Evolutionary conservation across 352 stramenopile genomes (phyloP), one percentile per base, ranked within the genome.

Genomic region (Aphanomyces astaci): DNA sequence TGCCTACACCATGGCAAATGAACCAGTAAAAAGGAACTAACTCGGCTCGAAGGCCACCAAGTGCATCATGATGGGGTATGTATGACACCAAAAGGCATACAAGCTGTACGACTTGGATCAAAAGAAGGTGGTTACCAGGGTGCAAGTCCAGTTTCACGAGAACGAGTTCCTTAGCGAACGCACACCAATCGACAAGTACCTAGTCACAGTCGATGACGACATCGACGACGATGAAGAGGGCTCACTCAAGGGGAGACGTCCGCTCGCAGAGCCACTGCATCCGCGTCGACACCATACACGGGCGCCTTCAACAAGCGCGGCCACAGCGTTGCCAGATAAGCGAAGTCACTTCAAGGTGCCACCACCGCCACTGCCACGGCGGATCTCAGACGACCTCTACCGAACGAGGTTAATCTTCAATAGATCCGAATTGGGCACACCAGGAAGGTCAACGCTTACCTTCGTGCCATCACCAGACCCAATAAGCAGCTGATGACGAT

Each of bases 51-150:
- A 77, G 60, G 72, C 31, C 11, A 72, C 70, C n/a, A 66, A 25
- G 13, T 76, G 74, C n/a, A 57, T 72, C 43, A 60, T 78, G 28
- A 46, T 76, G 0, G 71, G 65, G 0, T 76, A 77, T 48, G 33
- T 54, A 0, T 56, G 71, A 3, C 60, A 67, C 3, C 31, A 30
- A 0, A 78, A 75, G 27, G 69, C 59, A 0, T 77, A 72, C 31
- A 53, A 66, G 15, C 10, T 69, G 15, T 65, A 53, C 27, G 63
- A 69, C 40, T 39, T 66, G 39, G 60, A 64, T 51, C 25, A 24
- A 64, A 13, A 66, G 10, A 66, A 63, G 19, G 63, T 64, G 30
- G 43, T 63, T 9, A 49, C 30, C 27, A 30, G 54, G 10, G 54
- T 63, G 9, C 54, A 63, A 13, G 54, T 63, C 30, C 10, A 31